Conservation (phyloP, 1,139 yeast genomes). For the Scheffersomyces illinoinensis region DNA sequence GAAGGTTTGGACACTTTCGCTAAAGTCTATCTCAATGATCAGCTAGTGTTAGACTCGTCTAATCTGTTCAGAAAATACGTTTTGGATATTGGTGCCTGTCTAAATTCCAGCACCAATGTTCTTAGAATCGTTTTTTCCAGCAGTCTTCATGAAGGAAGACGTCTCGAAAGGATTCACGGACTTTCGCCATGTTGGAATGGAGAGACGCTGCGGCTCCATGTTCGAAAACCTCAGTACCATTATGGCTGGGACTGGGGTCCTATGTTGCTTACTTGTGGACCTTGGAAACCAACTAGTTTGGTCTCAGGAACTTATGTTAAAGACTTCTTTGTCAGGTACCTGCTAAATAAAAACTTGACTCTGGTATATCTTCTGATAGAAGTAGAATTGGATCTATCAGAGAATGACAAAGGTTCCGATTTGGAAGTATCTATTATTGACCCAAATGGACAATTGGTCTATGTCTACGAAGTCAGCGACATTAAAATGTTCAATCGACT, state of each 20-base stretch:
- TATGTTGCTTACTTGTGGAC: slow-evolving; percentile 5
- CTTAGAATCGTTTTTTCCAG: slow-evolving; percentile 23
- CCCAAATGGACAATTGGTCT: background rate
- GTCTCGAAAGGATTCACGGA: slow-evolving; percentile 21
- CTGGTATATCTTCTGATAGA: background rate
- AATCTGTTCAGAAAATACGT: slow-evolving; percentile 38
- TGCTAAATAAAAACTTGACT: background rate
- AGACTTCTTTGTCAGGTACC: background rate
- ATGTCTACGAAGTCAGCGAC: background rate
- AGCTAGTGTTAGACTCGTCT: slow-evolving; percentile 27
- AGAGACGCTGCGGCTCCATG: slow-evolving; percentile 38
- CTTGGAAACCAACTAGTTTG: slow-evolving; percentile 4
- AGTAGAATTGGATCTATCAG: background rate
- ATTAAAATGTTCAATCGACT: background rate
- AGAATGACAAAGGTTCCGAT: background rate
- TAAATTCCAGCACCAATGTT: slow-evolving; percentile 10
- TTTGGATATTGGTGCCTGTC: slow-evolving; percentile 5
- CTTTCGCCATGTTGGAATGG: slow-evolving; percentile 34
- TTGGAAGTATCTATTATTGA: background rate
- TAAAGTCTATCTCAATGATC: slow-evolving; percentile 34
- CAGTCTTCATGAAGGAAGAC: slow-evolving; percentile 19
- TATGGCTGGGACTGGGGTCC: slow-evolving; percentile 11
- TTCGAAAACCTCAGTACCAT: slow-evolving; percentile 7
- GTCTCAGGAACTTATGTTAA: background rate
- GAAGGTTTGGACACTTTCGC: slow-evolving; percentile 51